phyloP scores from a whole-genome alignment of 441 rosid species.

The Sinapis alba region DNA sequence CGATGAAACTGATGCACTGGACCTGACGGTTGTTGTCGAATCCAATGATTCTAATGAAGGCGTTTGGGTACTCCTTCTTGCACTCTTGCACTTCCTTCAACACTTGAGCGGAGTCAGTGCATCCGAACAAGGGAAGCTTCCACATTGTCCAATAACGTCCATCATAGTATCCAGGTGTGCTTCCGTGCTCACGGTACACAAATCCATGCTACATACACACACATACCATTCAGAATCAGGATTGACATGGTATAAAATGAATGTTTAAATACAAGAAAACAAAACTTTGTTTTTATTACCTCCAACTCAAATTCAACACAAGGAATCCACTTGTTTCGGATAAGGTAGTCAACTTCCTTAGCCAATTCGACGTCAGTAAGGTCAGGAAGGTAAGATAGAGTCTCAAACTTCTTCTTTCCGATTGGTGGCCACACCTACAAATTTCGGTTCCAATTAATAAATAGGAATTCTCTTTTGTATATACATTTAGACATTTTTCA shows the following conservation, averaged over 20 bases:
- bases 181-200: conserved; percentile 44
- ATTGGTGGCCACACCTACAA: conserved; percentile 46
- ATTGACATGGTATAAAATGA: neutral
- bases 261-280: neutral
- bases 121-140: conserved; percentile 55
- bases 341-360: conserved; percentile 48
- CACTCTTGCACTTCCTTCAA: conserved; percentile 49
- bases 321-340: conserved; percentile 42
- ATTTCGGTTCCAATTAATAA: neutral
- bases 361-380: conserved; percentile 31
- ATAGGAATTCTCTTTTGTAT: neutral
- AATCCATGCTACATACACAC: conserved; percentile 34
- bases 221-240: neutral
- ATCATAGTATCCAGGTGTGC: conserved; percentile 47
- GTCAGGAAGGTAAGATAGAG: conserved; percentile 49
- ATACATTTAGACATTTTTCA: neutral
- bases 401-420: conserved; percentile 54
- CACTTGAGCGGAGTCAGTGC: conserved; percentile 48
- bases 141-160: conserved; percentile 57
- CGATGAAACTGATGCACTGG: conserved; percentile 54
- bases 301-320: conserved; percentile 50
- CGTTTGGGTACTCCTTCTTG: conserved; percentile 44
- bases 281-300: conserved; percentile 4
- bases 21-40: conserved; percentile 50
- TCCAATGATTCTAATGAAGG: conserved; percentile 45